Conservation (phyloP, 2,329 filamentous ascomycete genomes). For the Cladosporium sp. region DNA sequence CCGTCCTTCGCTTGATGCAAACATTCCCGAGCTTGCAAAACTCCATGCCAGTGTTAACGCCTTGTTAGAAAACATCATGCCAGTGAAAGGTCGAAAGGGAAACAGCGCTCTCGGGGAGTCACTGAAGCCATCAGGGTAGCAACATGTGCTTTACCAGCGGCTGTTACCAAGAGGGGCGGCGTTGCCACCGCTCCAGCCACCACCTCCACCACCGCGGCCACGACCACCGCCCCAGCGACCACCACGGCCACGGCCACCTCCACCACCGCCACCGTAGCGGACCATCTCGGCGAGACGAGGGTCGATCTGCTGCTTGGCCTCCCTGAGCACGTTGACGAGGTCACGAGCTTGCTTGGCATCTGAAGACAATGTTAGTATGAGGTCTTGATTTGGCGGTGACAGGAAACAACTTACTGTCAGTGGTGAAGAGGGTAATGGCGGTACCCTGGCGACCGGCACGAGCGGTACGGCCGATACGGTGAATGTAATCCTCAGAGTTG, state of each 20-base stretch:
- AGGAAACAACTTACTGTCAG: slow-evolving; percentile 79
- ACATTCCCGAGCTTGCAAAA: slow-evolving; percentile 6
- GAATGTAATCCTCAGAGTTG: slow-evolving; percentile 72
- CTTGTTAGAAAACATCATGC: slow-evolving; percentile 13
- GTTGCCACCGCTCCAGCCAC: slow-evolving; percentile 58
- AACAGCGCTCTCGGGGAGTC: neutral
- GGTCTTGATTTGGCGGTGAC: neutral
- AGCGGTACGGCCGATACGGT: slow-evolving; percentile 68
- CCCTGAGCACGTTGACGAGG: slow-evolving; percentile 85
- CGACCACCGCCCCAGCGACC: slow-evolving; percentile 58
- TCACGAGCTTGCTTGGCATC: slow-evolving; percentile 76
- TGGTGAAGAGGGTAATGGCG: slow-evolving; percentile 97
- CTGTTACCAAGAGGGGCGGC: slow-evolving; percentile 57
- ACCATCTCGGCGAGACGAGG: slow-evolving; percentile 94
- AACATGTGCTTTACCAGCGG: slow-evolving; percentile 51
- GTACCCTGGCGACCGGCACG: slow-evolving; percentile 85
- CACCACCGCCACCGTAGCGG: slow-evolving; percentile 83
- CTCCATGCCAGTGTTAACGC: slow-evolving; percentile 15
- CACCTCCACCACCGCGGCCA: slow-evolving; percentile 32
- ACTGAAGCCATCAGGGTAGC: neutral
- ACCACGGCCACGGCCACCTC: slow-evolving; percentile 64
- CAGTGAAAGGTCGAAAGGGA: neutral
- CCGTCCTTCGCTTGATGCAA: slow-evolving; percentile 13
- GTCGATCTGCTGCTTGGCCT: slow-evolving; percentile 98
- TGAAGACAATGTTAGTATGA: slow-evolving; percentile 37